Evolutionary conservation across 2,329 filamentous ascomycete genomes (phyloP), one percentile per base, ranked within the genome.

Genomic region (Exophiala dermatitidis): DNA sequence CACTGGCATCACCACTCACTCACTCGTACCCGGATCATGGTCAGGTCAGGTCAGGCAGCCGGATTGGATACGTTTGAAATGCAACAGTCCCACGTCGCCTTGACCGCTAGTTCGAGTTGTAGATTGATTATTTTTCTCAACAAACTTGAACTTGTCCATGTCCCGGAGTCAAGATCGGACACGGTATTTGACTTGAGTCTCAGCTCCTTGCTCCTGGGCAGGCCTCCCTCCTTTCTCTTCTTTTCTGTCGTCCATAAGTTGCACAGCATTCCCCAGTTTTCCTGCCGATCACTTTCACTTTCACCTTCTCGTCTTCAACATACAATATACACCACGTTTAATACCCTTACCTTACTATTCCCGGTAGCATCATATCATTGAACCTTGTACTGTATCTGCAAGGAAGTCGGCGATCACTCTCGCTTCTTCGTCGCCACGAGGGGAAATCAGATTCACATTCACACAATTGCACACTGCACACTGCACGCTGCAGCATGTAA

Each of bases 41-140:
- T 31, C 37, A 33, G 33, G 29, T 46, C 43, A 31, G 32, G 9
- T 48, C 19, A 43, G 33, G 45, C 40, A 40, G 42, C 50, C 53
- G 57, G 57, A 46, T 54, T 59, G 57, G 57, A 46, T 54, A 56
- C 48, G 52, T 52, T 57, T 57, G 54, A 57, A 59, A 59, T 53
- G 49, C 43, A 54, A 58, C 52, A 56, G 57, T 59, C 57, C 57
- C 57, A 59, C 57, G 57, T 59, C 52, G 52, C 49, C 57, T 59
- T 59, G 51, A 59, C 57, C 57, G 57, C 57, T 41, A 59, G 48
- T 19, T 19, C 19, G 2, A 19, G 19, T 19, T 19, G 19, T 19
- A 19, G 19, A 19, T 19, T 19, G 19, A 19, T 19, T 19, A 58
- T 53, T 56, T 53, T n/a, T 36, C 33, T n/a, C 33, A 7, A n/a